Conservation (phyloP, 352 stramenopile species). For the Phytophthora boehmeriae region DNA sequence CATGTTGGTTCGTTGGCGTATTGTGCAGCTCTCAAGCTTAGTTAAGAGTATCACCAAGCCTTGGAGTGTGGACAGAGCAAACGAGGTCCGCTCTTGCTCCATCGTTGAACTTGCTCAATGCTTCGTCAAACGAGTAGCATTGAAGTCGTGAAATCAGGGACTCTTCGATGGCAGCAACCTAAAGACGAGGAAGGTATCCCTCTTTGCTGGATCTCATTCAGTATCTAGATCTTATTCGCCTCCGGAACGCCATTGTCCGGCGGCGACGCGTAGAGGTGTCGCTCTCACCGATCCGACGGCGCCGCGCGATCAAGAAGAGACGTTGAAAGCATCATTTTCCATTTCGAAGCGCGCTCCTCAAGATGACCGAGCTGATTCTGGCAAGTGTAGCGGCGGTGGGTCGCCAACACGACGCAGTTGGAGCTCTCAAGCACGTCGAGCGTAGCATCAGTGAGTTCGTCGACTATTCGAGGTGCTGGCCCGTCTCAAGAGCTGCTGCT, state of each 20-base stretch:
- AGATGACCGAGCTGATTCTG: conserved; percentile 16
- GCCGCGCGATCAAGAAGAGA: not conserved
- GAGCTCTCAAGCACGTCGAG: conserved; percentile 21
- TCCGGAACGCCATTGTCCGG: not conserved
- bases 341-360: not conserved
- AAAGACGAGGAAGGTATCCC: not conserved
- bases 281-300: not conserved
- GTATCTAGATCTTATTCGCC: too few species aligned
- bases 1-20: too few species aligned
- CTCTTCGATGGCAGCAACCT: not conserved
- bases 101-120: not conserved
- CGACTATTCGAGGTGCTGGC: conserved; percentile 33
- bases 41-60: too few species aligned
- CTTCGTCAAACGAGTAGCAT: not conserved
- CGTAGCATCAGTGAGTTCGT: conserved; percentile 24
- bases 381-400: conserved; percentile 19
- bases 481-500: conserved; percentile 19
- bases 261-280: not conserved
- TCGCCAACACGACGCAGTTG: conserved; percentile 21
- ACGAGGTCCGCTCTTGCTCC: not conserved
- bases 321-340: conserved; percentile 9
- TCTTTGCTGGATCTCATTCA: too few species aligned
- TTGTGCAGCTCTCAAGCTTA: too few species aligned
- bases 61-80: too few species aligned
- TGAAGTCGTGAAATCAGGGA: conserved; percentile 1